Conservation (phyloP, 768 basidiomycete genomes). For the Kwoniella sp. region DNA sequence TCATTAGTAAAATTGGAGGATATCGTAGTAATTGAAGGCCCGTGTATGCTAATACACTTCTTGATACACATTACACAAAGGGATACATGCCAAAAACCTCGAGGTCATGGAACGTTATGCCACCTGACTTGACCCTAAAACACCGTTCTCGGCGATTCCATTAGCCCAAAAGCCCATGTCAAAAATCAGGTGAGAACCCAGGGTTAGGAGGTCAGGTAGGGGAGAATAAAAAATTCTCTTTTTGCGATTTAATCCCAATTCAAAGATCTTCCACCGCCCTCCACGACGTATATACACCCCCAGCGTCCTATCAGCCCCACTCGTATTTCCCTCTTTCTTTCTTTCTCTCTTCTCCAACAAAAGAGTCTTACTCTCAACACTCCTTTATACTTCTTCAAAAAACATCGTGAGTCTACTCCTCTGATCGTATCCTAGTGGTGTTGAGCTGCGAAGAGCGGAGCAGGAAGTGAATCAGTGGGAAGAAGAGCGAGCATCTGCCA, state of each 20-base stretch:
- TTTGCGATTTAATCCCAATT: constrained; percentile 1
- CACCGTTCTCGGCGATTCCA: constrained; percentile 10
- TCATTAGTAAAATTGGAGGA: neutral
- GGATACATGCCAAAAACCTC: neutral
- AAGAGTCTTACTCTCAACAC: constrained; percentile 23
- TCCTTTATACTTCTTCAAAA: constrained; percentile 6
- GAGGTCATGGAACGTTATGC: neutral
- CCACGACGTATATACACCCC: constrained; percentile 4
- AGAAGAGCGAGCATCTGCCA: neutral
- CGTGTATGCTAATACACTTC: neutral
- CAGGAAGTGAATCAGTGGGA: no score
- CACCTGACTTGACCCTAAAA: neutral
- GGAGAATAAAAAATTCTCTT: constrained; percentile 2
- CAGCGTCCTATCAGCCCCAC: constrained; percentile 2
- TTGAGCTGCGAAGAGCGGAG: no score
- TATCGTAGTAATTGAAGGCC: neutral
- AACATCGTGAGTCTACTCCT: constrained; percentile 13
- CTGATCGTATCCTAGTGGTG: neutral
- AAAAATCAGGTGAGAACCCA: neutral
- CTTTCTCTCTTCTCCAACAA: constrained; percentile 10
- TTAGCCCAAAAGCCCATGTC: neutral
- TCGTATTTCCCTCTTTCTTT: constrained; percentile 17
- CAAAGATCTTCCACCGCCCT: neutral
- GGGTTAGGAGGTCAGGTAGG: neutral
- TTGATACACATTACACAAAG: neutral